Percentiles rank a stretch among this genome's conserved stretches.
Conservation (phyloP, 306 rosid species). For the Vigna radiata region DNA sequence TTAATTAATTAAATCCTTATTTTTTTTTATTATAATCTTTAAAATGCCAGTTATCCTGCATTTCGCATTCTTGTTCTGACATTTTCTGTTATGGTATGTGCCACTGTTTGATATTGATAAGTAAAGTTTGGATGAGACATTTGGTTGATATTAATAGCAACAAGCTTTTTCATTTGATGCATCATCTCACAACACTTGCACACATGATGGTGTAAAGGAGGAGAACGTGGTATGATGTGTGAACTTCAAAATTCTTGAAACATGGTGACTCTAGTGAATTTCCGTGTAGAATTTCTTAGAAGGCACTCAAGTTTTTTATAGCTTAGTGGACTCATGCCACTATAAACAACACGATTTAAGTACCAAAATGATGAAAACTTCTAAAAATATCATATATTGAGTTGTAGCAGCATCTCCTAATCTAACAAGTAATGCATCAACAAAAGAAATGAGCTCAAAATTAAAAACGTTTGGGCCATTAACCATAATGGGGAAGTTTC, state of each 20-base stretch:
- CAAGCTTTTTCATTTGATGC: neutral
- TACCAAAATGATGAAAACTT: neutral
- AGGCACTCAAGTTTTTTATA: neutral
- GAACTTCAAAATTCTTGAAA: neutral
- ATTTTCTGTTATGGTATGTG: neutral
- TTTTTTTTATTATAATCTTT: too few species aligned
- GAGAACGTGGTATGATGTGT: neutral
- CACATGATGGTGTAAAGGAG: neutral
- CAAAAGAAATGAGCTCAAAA: neutral
- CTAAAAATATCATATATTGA: neutral
- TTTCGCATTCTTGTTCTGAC: neutral
- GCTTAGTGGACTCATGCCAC: neutral
- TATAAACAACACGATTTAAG: neutral
- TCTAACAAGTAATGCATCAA: neutral
- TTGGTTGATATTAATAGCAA: neutral
- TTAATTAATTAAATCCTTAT: too few species aligned
- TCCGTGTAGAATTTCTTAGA: neutral
- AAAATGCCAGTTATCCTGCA: neutral
- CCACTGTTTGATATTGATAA: neutral
- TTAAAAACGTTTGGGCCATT: neutral
- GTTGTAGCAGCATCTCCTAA: constrained; percentile 5
- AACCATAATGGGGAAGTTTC: neutral
- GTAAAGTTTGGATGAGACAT: neutral
- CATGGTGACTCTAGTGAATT: neutral
- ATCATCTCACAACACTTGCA: neutral